Conservation (phyloP, 2,329 filamentous ascomycete genomes). For the Colletotrichum acutatum region DNA sequence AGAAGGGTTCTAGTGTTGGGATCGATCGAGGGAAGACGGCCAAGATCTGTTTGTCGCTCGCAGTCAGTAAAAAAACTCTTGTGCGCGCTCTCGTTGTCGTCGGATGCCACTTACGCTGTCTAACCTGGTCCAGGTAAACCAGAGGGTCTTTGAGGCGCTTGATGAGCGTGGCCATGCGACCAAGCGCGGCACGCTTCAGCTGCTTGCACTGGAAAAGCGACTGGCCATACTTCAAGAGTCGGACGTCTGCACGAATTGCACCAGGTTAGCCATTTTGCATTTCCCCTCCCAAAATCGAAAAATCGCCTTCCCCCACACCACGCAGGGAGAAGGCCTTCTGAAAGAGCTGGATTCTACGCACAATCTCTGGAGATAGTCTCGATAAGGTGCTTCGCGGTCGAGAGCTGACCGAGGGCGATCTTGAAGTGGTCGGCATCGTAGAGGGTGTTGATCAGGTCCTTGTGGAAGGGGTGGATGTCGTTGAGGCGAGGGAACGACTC, state of each 20-base stretch:
- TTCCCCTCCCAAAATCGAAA: background rate
- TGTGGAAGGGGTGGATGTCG: slow-evolving; percentile 91
- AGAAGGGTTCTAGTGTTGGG: slow-evolving; percentile 96
- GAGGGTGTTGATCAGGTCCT: slow-evolving; percentile 93
- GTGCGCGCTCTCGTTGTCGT: background rate
- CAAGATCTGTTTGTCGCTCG: slow-evolving; percentile 72
- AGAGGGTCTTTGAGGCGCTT: slow-evolving; percentile 93
- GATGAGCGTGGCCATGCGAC: slow-evolving; percentile 98
- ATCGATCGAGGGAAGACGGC: slow-evolving; percentile 97
- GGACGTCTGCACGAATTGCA: slow-evolving; percentile 66
- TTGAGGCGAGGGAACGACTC: slow-evolving; percentile 92
- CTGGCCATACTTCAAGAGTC: slow-evolving; percentile 86
- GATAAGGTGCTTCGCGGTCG: slow-evolving; percentile 94
- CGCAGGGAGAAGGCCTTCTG: background rate
- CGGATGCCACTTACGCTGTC: slow-evolving; percentile 44
- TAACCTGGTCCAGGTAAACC: slow-evolving; percentile 57
- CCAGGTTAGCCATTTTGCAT: slow-evolving; percentile 9
- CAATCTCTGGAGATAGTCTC: slow-evolving; percentile 95
- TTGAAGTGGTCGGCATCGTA: slow-evolving; percentile 99
- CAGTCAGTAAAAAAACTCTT: background rate
- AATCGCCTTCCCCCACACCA: background rate
- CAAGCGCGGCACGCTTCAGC: slow-evolving; percentile 93
- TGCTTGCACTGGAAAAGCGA: slow-evolving; percentile 99
- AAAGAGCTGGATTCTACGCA: background rate
- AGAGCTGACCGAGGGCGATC: slow-evolving; percentile 95